Evolutionary conservation across 1,284 basidiomycete species (phyloP), one percentile per base, ranked within the genome.

Genomic region (Paramarasmius palmivorus): DNA sequence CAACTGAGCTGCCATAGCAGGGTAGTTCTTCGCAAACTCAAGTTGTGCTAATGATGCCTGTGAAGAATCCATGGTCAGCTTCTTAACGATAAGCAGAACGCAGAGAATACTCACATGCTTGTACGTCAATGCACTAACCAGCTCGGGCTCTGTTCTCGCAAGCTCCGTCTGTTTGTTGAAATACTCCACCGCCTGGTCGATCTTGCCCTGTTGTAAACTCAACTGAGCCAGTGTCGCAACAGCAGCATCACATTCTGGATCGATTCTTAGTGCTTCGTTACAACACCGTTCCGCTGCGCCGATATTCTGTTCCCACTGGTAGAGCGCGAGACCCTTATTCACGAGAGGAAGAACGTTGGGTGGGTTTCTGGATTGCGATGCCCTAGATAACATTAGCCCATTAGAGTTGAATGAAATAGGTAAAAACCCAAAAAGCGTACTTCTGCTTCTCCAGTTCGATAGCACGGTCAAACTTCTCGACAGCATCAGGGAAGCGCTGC

Each of bases 221-320:
- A 99, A 81, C 73, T 99, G 97, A 2, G 96, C 96, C 34, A 99
- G 83, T 0, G 95, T 98, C 14, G 94, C 94, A 3, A 98, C 89
- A 0, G 96, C 97, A 10, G 96, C 93, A 68, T 99, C 97, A 73
- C 96, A 99, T 62, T 96, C 94, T 15, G 90, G 79, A 71, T 98
- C 96, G 57, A 95, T 85, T 46, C 79, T 75, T 36, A 99, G 77
- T 0, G 97, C 97, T 68, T 98, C 88, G 56, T 86, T 77, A 68
- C 95, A 98, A 62, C 94, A 89, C 23, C 77, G 71, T 69, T 97
- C 95, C 7, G 95, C 95, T 0, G 83, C 85, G 2, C 73, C 75
- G 52, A 93, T 81, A 67, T 98, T 94, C 68, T 96, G 92, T 72
- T 94, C 93, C 91, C 92, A 96, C 75, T 98, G 96, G 82, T 90